Base-by-base conservation (phyloP, 306 rosid species). In the Rubus idaeus region DNA sequence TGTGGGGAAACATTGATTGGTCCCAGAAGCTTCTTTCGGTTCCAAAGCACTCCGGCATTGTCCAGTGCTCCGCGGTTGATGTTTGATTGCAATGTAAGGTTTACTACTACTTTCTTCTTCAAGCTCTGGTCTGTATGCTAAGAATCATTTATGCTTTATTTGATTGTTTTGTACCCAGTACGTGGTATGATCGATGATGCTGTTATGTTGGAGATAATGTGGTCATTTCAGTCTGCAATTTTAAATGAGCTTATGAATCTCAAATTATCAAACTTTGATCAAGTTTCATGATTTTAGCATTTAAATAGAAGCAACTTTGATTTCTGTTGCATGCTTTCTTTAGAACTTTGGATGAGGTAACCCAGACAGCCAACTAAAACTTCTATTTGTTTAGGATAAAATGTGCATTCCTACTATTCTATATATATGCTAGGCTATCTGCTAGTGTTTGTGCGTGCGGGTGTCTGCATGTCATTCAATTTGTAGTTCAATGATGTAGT, bases 61-160 rank as follows among this genome's bases (percentile, higher is more conserved):
- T 53, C 45, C 58, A 55, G 20, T 77, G 75, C 37, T 46, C 35
- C 10, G 45, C 80, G 1, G 74, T 77, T 81, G 62, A 21, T 8
- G 68, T 51, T 35, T 23, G 41, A 20, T 69, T 58, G 30, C 10
- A 6, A 66, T 66, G 42, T 13, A 20, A 18, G 75, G 47, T 52
- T 81, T 66, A 4, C 46, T 55, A 5, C 14, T 7, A 42, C 21
- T 20, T 21, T 57, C 4, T 21, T 57, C 4, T 23, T 23, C 26
- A 23, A 23, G 26, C 26, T 23, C 26, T n/a, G n/a, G 26, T 23
- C 26, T 23, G 26, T 23, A 23, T 23, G 26, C 26, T 23, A 23
- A 23, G 0, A 23, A 23, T 23, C 26, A 0, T 23, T 23, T 23
- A 1, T 23, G 26, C 26, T 23, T 23, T 23, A 23, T 23, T 1